These are phyloP conservation scores for Aureobasidium sp. DNA, from an alignment of 2,329 filamentous ascomycete species.

Conservation along the genomic window DNA sequence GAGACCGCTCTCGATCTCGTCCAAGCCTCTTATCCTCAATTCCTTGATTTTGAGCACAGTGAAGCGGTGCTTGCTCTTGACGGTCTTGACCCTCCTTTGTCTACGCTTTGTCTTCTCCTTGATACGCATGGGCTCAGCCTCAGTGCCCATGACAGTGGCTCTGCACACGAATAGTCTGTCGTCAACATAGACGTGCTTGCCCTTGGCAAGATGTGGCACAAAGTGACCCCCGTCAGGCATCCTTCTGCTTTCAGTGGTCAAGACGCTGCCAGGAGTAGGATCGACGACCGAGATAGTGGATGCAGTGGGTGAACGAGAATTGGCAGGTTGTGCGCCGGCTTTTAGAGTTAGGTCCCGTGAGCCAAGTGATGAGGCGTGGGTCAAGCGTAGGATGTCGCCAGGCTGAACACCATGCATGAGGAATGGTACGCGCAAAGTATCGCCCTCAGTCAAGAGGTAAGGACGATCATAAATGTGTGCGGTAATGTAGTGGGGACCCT, in stretches of 20 bases:
- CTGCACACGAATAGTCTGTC: conserved; percentile 78
- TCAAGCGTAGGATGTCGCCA: conserved; percentile 80
- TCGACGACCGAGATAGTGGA: conserved; percentile 22
- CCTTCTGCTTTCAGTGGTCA: conserved; percentile 22
- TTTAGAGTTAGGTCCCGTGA: conserved; percentile 87
- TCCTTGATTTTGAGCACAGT: conserved; percentile 82
- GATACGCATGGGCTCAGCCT: conserved; percentile 57
- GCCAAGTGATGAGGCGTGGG: conserved; percentile 75
- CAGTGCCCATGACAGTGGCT: conserved; percentile 75
- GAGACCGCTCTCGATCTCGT: conserved; percentile 42
- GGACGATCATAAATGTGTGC: conserved; percentile 72
- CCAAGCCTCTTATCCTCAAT: conserved; percentile 57
- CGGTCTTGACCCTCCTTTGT: conserved; percentile 59
- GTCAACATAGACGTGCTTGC: conserved; percentile 57
- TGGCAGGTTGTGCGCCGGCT: conserved; percentile 50
- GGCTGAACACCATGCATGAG: conserved; percentile 48
- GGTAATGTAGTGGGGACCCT: conserved; percentile 71
- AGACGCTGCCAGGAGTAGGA: conserved; percentile 22
- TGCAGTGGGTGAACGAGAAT: conserved; percentile 23
- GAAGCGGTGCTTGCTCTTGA: conserved; percentile 84
- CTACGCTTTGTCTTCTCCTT: conserved; percentile 59
- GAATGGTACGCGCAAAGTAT: conserved; percentile 44
- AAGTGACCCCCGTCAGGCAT: conserved; percentile 28
- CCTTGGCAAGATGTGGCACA: conserved; percentile 35
- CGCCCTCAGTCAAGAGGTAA: conserved; percentile 64